phyloP scores from a whole-genome alignment of 1,284 basidiomycete species.

The Cutaneotrichosporon spelunceum region DNA sequence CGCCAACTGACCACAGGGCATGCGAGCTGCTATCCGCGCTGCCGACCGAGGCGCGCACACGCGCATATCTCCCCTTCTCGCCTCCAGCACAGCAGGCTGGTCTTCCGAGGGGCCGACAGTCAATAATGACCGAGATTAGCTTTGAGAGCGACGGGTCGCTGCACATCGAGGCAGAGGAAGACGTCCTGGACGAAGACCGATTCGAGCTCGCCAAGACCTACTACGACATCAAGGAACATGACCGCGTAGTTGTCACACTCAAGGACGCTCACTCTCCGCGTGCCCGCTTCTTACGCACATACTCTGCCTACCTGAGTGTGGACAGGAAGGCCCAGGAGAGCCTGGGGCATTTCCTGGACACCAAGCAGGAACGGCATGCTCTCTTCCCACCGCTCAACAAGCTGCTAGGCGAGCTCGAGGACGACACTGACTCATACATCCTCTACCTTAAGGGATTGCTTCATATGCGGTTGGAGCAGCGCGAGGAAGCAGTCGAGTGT shows the following conservation, averaged over 20 bases:
- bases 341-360: constrained; percentile 56
- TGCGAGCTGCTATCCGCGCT: constrained; percentile 48
- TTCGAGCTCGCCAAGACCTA: constrained; percentile 71
- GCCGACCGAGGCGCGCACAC: constrained; percentile 37
- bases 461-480: constrained; percentile 68
- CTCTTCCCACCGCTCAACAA: constrained; percentile 65
- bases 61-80: constrained; percentile 45
- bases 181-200: constrained; percentile 56
- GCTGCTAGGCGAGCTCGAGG: constrained; percentile 62
- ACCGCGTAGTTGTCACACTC: constrained; percentile 67
- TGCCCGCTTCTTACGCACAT: constrained; percentile 72
- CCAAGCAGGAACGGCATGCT: constrained; percentile 63
- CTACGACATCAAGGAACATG: constrained; percentile 75
- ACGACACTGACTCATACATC: constrained; percentile 71
- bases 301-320: constrained; percentile 69
- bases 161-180: constrained; percentile 56
- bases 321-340: constrained; percentile 52
- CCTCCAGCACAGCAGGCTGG: constrained; percentile 35
- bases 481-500: constrained; percentile 81
- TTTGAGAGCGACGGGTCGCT: constrained; percentile 13
- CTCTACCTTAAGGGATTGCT: constrained; percentile 73
- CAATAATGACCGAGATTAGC: constrained; percentile 6
- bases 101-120: constrained; percentile 12
- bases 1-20: constrained; percentile 36
- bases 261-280: constrained; percentile 64